Conservation (phyloP, 306 rosid species). For the Vigna hirtella region DNA sequence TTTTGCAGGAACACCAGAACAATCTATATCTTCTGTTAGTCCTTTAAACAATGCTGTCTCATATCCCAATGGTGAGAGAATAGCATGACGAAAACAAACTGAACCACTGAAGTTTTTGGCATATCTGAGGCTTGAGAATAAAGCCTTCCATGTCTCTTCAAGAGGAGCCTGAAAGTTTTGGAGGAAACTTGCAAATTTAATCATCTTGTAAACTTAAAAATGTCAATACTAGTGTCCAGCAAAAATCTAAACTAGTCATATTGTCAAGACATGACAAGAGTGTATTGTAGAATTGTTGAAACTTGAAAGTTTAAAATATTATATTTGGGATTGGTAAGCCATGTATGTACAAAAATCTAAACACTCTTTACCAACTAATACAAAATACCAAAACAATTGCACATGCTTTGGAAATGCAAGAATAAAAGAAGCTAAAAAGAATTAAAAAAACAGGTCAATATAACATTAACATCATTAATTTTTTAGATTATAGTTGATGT, state of each 20-base stretch:
- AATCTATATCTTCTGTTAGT: slow-evolving; percentile 64
- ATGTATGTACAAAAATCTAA: neutral
- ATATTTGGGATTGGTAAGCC: neutral
- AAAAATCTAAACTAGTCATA: neutral
- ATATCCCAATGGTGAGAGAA: slow-evolving; percentile 90
- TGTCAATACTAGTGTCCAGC: neutral
- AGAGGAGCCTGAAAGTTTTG: slow-evolving; percentile 63
- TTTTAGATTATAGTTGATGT: neutral
- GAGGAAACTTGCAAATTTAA: too few species aligned
- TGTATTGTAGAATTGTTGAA: neutral
- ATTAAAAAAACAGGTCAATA: neutral
- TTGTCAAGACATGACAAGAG: slow-evolving; percentile 1
- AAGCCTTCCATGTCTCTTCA: slow-evolving; percentile 93
- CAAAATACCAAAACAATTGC: neutral
- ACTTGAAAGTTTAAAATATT: neutral
- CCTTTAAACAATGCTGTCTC: slow-evolving; percentile 92
- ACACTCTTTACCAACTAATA: neutral
- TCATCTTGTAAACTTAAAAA: neutral
- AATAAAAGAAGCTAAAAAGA: neutral
- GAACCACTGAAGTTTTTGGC: slow-evolving; percentile 83
- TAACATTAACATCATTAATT: neutral
- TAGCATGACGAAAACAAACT: slow-evolving; percentile 88
- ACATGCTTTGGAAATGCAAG: neutral
- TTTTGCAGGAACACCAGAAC: slow-evolving; percentile 72
- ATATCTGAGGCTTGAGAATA: slow-evolving; percentile 84